Evolutionary conservation across 371 early-diverging fungal genomes (phyloP).

Genomic region (Chytridium lagenaria): DNA sequence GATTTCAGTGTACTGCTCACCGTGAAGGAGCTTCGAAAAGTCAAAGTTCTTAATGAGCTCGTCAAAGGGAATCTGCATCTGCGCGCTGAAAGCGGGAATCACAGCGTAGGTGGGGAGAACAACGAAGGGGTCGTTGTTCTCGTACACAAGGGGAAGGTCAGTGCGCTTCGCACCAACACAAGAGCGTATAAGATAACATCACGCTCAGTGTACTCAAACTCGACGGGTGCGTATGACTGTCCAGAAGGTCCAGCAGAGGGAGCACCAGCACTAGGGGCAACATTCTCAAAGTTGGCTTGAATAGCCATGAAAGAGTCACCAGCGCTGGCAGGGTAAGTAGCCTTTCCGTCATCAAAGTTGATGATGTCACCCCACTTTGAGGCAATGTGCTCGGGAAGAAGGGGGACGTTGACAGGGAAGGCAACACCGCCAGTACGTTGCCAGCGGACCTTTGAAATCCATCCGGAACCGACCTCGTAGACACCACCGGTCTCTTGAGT

Average conservation of each 20-base stretch:
- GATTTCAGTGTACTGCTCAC: conserved; percentile 93
- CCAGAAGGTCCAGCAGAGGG: conserved; percentile 28
- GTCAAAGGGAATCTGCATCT: conserved; percentile 72
- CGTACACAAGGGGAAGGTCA: conserved; percentile 90
- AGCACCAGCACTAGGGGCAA: conserved; percentile 52
- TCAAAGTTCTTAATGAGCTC: conserved; percentile 88
- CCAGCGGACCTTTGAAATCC: conserved; percentile 73
- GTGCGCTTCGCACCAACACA: conserved; percentile 86
- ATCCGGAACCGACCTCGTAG: conserved; percentile 79
- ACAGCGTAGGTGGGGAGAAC: conserved; percentile 93
- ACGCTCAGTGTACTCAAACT: conserved; percentile 78
- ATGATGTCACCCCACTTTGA: conserved; percentile 74
- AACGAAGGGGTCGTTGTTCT: conserved; percentile 78
- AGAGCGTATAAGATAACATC: conserved; percentile 95
- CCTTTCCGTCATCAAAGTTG: conserved; percentile 93
- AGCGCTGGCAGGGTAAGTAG: conserved; percentile 80
- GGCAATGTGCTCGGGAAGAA: conserved; percentile 69
- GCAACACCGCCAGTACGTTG: conserved; percentile 74
- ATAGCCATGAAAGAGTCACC: conserved; percentile 74
- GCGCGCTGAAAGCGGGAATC: conserved; percentile 76
- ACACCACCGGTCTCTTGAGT: conserved; percentile 62
- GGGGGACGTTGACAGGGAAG: conserved; percentile 65
- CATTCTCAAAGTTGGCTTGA: conserved; percentile 82
- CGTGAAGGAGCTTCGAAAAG: conserved; percentile 97
- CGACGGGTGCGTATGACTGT: conserved; percentile 31